These are phyloP conservation scores for Fusarium humuli DNA, from an alignment of 2,329 filamentous ascomycete genomes.

Conservation along the genomic window DNA sequence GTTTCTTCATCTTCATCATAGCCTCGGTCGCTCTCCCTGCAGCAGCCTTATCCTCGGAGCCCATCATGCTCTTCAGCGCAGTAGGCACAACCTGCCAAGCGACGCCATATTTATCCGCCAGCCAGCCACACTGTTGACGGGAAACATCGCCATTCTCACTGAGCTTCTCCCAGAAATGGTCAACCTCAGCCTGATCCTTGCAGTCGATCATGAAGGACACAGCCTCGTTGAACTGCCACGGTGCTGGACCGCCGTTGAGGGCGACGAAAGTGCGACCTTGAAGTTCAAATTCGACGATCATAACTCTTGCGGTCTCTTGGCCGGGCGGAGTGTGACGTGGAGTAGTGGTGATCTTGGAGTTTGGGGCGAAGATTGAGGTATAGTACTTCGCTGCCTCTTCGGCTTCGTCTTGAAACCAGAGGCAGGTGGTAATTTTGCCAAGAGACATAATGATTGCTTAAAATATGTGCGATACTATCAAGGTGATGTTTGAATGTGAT, in stretches of 20 bases:
- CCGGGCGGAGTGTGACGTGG: slow-evolving; percentile 49
- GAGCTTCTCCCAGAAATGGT: slow-evolving; percentile 60
- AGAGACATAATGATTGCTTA: slow-evolving; percentile 30
- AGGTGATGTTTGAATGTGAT: not conserved
- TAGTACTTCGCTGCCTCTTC: slow-evolving; percentile 58
- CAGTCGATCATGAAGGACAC: slow-evolving; percentile 59
- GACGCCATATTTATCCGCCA: slow-evolving; percentile 59
- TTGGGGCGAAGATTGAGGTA: slow-evolving; percentile 54
- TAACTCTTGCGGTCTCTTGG: slow-evolving; percentile 49
- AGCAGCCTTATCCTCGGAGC: slow-evolving; percentile 51
- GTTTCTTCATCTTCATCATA: slow-evolving; percentile 59
- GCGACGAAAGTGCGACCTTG: slow-evolving; percentile 55
- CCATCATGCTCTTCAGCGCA: slow-evolving; percentile 51
- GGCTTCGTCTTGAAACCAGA: slow-evolving; percentile 58
- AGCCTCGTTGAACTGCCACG: slow-evolving; percentile 55
- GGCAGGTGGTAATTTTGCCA: slow-evolving; percentile 48
- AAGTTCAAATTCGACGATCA: slow-evolving; percentile 55
- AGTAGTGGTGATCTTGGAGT: slow-evolving; percentile 52
- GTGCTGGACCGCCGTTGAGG: slow-evolving; percentile 57
- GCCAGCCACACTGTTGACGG: slow-evolving; percentile 58
- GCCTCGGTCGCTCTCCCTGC: slow-evolving; percentile 48
- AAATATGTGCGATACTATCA: not conserved
- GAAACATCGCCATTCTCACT: slow-evolving; percentile 53
- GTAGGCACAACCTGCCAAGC: slow-evolving; percentile 61
- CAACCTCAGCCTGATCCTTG: slow-evolving; percentile 59